phyloP scores from a whole-genome alignment of 495 filamentous ascomycete species.

The Trichoderma erinaceum region DNA sequence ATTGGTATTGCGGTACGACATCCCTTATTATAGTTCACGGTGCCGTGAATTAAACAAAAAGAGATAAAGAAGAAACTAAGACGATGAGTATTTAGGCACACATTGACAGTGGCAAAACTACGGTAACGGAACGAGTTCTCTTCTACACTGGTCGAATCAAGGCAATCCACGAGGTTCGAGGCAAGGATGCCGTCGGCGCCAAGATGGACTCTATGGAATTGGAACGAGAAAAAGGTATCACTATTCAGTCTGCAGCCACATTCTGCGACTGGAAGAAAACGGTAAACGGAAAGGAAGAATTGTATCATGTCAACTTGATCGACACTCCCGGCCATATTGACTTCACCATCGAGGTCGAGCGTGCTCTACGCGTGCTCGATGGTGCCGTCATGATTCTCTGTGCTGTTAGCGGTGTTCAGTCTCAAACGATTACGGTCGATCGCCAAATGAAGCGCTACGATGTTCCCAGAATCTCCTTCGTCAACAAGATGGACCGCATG shows the following conservation, averaged over 20 bases:
- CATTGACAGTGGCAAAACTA: conserved; percentile 98
- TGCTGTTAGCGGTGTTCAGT: conserved; percentile 94
- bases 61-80: conserved; percentile 17
- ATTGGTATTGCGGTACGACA: conserved; percentile 90
- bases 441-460: conserved; percentile 98
- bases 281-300: conserved; percentile 69
- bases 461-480: conserved; percentile 87
- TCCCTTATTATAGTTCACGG: not conserved
- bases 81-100: conserved; percentile 62
- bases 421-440: conserved; percentile 97
- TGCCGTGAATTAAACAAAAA: conserved; percentile 5
- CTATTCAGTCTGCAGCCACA: conserved; percentile 95
- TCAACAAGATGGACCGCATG: conserved; percentile 99
- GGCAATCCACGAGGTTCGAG: conserved; percentile 94
- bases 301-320: conserved; percentile 97
- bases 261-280: conserved; percentile 96
- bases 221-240: conserved; percentile 97
- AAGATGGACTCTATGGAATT: conserved; percentile 99
- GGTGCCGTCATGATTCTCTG: conserved; percentile 98
- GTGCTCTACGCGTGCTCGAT: conserved; percentile 91
- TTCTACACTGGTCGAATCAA: conserved; percentile 98
- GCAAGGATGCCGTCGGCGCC: conserved; percentile 89
- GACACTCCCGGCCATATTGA: conserved; percentile 99
- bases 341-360: conserved; percentile 98
- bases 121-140: conserved; percentile 91